Evolutionary conservation across 768 basidiomycete genomes (phyloP).

Genomic region (Termitomyces sp.): DNA sequence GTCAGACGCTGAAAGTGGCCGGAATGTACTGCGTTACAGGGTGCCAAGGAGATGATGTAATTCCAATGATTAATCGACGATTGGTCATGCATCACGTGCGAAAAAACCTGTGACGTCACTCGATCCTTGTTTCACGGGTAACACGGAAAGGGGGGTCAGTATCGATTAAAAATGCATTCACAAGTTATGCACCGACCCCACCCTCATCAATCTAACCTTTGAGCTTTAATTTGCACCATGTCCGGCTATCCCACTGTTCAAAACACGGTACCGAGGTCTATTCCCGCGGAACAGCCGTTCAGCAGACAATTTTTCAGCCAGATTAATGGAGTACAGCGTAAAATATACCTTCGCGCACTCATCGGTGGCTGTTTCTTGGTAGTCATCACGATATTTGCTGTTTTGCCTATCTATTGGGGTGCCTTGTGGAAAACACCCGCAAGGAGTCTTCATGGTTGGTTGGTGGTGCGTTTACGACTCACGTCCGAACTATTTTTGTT

Average conservation of each 20-base stretch:
- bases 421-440: slow-evolving; percentile 16
- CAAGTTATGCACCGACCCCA: background rate
- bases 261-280: background rate
- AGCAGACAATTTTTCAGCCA: slow-evolving; percentile 8
- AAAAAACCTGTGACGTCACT: background rate
- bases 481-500: background rate
- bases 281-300: background rate
- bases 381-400: slow-evolving; percentile 13
- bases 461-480: slow-evolving; percentile 13
- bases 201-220: background rate
- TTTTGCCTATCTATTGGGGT: slow-evolving; percentile 20
- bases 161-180: background rate
- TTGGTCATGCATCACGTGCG: background rate
- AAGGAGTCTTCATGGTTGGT: slow-evolving; percentile 15
- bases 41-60: no score
- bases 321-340: slow-evolving; percentile 4
- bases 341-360: slow-evolving; percentile 12
- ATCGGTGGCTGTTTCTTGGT: slow-evolving; percentile 9
- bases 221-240: background rate
- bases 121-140: background rate
- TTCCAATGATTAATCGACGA: no score
- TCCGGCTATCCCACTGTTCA: background rate
- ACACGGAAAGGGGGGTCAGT: background rate
- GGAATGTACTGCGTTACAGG: no score
- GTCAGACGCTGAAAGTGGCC: no score